Evolutionary conservation across 371 early-diverging fungal genomes (phyloP), one percentile per base, ranked within the genome.

Genomic region (Rhizopus sp.): DNA sequence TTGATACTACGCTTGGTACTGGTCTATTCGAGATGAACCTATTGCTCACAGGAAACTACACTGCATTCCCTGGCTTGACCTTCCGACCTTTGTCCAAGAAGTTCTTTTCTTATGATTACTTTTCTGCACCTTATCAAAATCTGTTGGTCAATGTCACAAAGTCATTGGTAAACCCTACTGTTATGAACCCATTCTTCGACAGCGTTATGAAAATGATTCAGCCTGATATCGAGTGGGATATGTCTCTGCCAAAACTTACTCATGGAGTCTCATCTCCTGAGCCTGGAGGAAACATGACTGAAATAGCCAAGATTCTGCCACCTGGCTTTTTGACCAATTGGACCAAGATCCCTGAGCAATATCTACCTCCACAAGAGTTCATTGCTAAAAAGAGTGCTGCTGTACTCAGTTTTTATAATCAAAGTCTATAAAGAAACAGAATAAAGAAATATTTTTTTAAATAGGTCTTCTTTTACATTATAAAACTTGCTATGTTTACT

Each of bases 1-100:
- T 72, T 15, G 74, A 77, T 30, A 50, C 55, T 2, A 51, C 66
- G 0, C 16, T 73, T 16, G 77, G 77, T 16, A 53, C 52, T 52
- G 37, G 54, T 15, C 30, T 51, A 0, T 45, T 58, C 23, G 41
- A 41, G 1, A 15, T 60, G 10, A 15, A 30, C 0, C 13, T 48
- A 8, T 40, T 72, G 57, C 12, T 45, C 2, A 53, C 49, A 12
- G 74, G 68, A 4, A 59, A 71, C 29, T 73, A 69, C 37, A 50
- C 55, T 4, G 53, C 60, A 5, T 64, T 54, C 31, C 68, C 73
- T 30, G 68, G 77, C 1, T 41, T 66, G 30, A 50, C 44, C 2
- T 49, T 40, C 41, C 58, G 60, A 5, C 67, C 66, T 0, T 41
- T 69, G 8, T 50, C 60, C 9, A 60, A 57, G 10, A 55, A 53